Conservation (phyloP, 495 filamentous ascomycete species). For the Hyphodiscus hymeniophilus region DNA sequence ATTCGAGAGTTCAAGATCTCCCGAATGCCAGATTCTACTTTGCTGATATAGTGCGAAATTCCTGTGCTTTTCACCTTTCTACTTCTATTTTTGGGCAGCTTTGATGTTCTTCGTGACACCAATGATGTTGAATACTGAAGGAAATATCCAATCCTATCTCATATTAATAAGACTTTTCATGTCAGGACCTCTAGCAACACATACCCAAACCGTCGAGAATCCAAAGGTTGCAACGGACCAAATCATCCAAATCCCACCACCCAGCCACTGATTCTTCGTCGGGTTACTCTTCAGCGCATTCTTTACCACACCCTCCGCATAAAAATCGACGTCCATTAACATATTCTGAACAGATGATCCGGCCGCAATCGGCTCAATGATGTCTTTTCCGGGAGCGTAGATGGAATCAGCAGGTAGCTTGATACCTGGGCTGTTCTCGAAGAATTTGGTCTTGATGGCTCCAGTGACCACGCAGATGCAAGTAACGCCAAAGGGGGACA, state of each 20-base stretch:
- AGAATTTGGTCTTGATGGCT: slow-evolving; percentile 27
- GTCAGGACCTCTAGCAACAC: slow-evolving; percentile 1
- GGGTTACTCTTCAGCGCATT: slow-evolving; percentile 25
- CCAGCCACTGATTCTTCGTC: slow-evolving; percentile 25
- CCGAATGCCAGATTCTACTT: too few species aligned
- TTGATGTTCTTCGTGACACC: not conserved
- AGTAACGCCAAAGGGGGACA: slow-evolving; percentile 41
- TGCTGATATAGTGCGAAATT: too few species aligned
- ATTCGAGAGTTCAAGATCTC: too few species aligned
- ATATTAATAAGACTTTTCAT: not conserved
- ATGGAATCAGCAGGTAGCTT: slow-evolving; percentile 18
- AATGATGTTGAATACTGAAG: not conserved
- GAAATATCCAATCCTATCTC: slow-evolving; percentile 5
- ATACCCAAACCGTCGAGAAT: slow-evolving; percentile 24
- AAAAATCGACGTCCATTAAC: slow-evolving; percentile 20
- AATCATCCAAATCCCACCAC: slow-evolving; percentile 13
- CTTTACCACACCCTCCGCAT: slow-evolving; percentile 26
- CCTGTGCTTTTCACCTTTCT: too few species aligned
- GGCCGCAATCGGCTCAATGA: slow-evolving; percentile 5
- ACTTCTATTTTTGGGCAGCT: slow-evolving; percentile 5
- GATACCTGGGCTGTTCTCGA: slow-evolving; percentile 9
- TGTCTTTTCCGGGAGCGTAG: slow-evolving; percentile 20
- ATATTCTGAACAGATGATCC: slow-evolving; percentile 3
- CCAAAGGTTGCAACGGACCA: slow-evolving; percentile 23
- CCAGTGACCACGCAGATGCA: slow-evolving; percentile 33